Percentiles rank a stretch among this genome's conserved stretches.
Evolutionary conservation across 169 alveolate species (phyloP).

Genomic region (Cryptosporidium ryanae): DNA sequence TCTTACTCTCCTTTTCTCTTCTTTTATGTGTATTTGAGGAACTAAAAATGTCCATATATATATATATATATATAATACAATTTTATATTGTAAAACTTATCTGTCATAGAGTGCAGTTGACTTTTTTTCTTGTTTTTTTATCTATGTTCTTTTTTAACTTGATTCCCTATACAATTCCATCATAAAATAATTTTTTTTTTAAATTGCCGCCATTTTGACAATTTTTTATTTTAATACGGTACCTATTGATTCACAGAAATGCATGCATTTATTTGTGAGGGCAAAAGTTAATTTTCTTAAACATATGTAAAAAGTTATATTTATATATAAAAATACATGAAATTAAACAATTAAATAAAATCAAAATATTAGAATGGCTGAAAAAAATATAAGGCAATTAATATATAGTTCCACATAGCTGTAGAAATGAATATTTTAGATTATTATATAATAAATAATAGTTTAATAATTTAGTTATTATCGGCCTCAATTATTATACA

Average conservation of each 20-base stretch:
- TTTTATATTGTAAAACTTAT: too few species aligned
- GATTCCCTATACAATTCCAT: too few species aligned
- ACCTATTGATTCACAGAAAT: background rate
- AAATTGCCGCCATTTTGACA: background rate
- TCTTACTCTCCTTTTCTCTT: background rate
- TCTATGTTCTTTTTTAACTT: background rate
- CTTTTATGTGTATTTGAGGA: background rate
- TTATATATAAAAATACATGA: background rate
- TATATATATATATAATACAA: too few species aligned
- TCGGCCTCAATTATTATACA: too few species aligned
- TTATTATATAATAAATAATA: background rate
- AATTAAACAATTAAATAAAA: background rate
- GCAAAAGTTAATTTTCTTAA: background rate
- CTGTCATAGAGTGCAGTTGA: too few species aligned
- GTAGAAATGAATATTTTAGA: background rate
- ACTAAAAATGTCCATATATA: background rate
- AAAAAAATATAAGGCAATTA: too few species aligned
- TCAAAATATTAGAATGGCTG: background rate
- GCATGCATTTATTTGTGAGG: background rate
- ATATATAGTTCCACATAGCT: too few species aligned
- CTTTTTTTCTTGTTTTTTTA: constrained; percentile 8
- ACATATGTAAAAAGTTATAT: background rate
- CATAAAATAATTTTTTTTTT: too few species aligned
- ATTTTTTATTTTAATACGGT: background rate
- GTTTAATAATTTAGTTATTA: background rate